Evolutionary conservation across 306 rosid species (phyloP), one percentile per base, ranked within the genome.

Genomic region (Aeschynomene evenia): DNA sequence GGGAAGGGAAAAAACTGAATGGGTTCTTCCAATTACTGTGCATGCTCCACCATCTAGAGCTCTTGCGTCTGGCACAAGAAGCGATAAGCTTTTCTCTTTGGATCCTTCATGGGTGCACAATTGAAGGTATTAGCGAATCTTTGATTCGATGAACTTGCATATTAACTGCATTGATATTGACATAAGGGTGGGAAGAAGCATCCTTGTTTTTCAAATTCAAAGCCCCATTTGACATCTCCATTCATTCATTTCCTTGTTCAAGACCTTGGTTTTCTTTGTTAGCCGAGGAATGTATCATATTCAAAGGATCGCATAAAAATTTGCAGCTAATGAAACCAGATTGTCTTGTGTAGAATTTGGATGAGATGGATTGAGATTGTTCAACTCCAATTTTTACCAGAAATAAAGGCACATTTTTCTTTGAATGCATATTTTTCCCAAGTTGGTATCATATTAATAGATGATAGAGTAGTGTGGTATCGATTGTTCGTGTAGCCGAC

Each of bases 11-110:
- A 91, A 82, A 78, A 74, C 88, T 58, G 99, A 95, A 67, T 95
- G 99, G 99, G 73, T 87, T 76, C 97, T 95, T 66, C 99, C 97
- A 16, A 91, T 95, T n/a, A 89, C 86, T 10, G 97, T 95, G 53
- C 95, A 85, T 75, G 96, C 99, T 20, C 89, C 96, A 61, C 95
- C 97, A 6, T 73, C 84, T 12, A 84, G 80, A 57, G 42, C 85
- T 57, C 69, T 81, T 22, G 29, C 82, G 66, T 82, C 87, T 73
- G 86, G 82, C 50, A 51, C 80, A 68, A 88, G 92, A 76, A 85
- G 50, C 33, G 95, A 84, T 28, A 91, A 82, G 79, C 77, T 85
- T 77, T 70, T 86, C 86, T 86, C 91, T 60, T 74, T 83, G 84
- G 96, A 91, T 40, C 89, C 84, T 63, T 9, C 75, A 77, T 81